A percentile compares a stretch with the other conserved stretches of the same genome.
phyloP scores from a whole-genome alignment of 257 asterid species.

The Mentha longifolia region DNA sequence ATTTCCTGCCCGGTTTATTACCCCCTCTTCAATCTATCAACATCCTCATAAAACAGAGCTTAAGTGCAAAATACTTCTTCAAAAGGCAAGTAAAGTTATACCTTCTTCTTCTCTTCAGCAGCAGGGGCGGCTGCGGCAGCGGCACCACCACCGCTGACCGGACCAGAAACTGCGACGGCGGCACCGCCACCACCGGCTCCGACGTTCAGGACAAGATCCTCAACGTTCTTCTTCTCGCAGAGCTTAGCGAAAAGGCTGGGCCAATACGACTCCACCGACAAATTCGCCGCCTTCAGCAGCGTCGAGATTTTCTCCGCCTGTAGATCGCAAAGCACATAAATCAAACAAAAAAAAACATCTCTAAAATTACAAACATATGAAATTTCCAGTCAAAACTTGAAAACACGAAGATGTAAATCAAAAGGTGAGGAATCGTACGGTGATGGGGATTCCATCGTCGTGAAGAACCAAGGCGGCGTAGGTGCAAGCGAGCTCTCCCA shows the following conservation, averaged over 20 bases:
- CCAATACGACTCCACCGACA: conserved; percentile 79
- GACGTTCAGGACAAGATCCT: conserved; percentile 60
- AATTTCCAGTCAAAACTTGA: neutral
- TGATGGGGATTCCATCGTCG: conserved; percentile 73
- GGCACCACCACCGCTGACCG: conserved; percentile 48
- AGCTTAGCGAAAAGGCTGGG: conserved; percentile 72
- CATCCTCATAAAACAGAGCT: neutral
- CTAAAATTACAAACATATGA: neutral
- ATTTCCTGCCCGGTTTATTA: too few relatives aligned
- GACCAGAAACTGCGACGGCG: conserved; percentile 53
- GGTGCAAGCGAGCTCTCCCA: conserved; percentile 66
- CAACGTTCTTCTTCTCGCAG: conserved; percentile 66
- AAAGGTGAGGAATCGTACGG: conserved; percentile 34
- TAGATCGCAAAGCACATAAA: conserved; percentile 1
- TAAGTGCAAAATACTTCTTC: neutral
- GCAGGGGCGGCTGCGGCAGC: conserved; percentile 68
- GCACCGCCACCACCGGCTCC: conserved; percentile 79
- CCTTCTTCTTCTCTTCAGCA: conserved; percentile 59
- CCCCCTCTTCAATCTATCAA: too few relatives aligned
- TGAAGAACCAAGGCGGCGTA: conserved; percentile 68
- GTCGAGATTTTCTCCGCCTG: conserved; percentile 73
- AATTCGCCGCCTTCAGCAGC: conserved; percentile 57
- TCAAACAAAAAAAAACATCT: neutral
- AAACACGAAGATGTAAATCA: neutral
- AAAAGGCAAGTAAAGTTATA: neutral